These are phyloP conservation scores for Porogramme epimiltina DNA, from an alignment of 1,284 basidiomycete genomes.

Conservation along the genomic window DNA sequence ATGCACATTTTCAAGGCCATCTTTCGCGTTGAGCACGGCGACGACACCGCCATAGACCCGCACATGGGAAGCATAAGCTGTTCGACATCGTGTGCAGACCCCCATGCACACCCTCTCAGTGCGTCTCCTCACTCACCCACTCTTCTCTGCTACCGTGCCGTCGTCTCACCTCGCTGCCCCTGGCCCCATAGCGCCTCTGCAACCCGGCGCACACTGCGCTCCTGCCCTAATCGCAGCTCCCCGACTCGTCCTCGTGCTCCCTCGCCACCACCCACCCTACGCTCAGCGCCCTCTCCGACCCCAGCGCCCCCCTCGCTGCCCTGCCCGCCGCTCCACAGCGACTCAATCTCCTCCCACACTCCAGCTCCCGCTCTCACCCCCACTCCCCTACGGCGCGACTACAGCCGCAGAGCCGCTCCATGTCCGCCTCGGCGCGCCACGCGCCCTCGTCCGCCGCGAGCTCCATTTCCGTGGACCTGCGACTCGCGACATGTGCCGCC, in stretches of 20 bases:
- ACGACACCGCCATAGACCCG: conserved; percentile 63
- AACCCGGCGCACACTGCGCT: conserved; percentile 78
- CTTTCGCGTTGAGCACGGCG: conserved; percentile 84
- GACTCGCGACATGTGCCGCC: no score
- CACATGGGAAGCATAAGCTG: conserved; percentile 76
- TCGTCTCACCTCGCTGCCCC: background rate
- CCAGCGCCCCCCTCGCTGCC: background rate
- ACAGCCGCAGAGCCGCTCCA: conserved; percentile 2
- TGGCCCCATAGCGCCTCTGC: conserved; percentile 68
- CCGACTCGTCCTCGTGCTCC: conserved; percentile 4
- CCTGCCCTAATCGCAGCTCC: conserved; percentile 58
- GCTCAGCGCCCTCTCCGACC: background rate
- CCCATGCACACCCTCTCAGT: conserved; percentile 83
- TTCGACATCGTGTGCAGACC: conserved; percentile 92
- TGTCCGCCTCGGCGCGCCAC: background rate
- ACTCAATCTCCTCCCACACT: conserved; percentile 10
- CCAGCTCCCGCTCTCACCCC: conserved; percentile 8
- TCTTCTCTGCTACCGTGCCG: background rate
- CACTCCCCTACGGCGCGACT: conserved; percentile 1
- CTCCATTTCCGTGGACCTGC: conserved; percentile 1
- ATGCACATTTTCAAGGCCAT: conserved; percentile 83
- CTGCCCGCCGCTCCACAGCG: background rate
- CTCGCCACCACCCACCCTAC: conserved; percentile 3
- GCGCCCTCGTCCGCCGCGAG: conserved; percentile 7
- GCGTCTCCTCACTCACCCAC: conserved; percentile 37